Conservation (phyloP, 164 flowering plant species). For the Vitis cinerea region DNA sequence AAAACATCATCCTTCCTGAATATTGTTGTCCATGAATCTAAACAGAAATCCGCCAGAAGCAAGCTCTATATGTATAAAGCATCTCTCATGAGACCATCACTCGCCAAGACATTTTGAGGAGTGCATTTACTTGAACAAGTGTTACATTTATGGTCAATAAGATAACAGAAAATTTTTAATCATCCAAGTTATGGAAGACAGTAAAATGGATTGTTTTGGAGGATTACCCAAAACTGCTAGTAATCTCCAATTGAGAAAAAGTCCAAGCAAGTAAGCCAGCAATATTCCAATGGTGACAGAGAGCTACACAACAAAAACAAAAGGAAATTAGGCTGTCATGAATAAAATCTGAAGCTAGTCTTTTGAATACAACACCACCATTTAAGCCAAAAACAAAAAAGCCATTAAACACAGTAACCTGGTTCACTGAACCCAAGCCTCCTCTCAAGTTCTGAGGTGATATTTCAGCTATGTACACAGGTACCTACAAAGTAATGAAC, state of each 20-base stretch:
- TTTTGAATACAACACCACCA: neutral
- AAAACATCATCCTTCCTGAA: no score
- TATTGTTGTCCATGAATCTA: no score
- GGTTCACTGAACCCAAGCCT: slow-evolving; percentile 64
- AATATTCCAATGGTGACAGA: slow-evolving; percentile 81
- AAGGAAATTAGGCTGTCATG: neutral
- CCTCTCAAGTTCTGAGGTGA: slow-evolving; percentile 85
- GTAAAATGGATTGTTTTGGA: neutral
- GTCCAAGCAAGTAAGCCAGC: slow-evolving; percentile 80
- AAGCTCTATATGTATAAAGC: no score
- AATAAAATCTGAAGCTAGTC: neutral
- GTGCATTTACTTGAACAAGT: no score
- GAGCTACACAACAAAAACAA: slow-evolving; percentile 42
- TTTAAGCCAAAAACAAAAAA: neutral
- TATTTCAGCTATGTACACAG: slow-evolving; percentile 91
- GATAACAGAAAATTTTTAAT: no score
- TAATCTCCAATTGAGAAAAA: slow-evolving; percentile 73
- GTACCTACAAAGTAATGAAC: slow-evolving; percentile 48
- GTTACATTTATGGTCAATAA: no score
- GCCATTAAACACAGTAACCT: slow-evolving; percentile 31
- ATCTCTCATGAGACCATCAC: no score
- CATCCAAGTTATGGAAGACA: neutral
- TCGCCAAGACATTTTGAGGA: no score
- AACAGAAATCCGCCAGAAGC: no score
- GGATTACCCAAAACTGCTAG: slow-evolving; percentile 80